Conservation (phyloP, 495 filamentous ascomycete genomes). For the Clohesyomyces aquaticus region DNA sequence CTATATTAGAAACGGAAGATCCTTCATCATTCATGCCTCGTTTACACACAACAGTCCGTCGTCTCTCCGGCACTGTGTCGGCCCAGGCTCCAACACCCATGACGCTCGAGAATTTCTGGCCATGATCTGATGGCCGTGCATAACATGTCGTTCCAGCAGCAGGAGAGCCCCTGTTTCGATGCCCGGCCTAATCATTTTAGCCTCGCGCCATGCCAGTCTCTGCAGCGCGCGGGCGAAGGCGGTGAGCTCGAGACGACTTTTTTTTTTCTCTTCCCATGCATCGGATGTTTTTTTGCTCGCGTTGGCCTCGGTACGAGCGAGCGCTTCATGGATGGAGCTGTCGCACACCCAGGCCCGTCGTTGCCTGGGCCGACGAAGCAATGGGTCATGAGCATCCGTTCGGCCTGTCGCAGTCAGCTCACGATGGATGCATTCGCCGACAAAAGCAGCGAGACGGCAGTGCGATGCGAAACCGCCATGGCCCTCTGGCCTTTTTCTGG, state of each 20-base stretch:
- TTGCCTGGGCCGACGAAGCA: slow-evolving; percentile 1
- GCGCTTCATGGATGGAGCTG: too few species aligned
- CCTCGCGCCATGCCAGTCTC: slow-evolving; percentile 31
- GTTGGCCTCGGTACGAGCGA: slow-evolving; percentile 2
- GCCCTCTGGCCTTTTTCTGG: slow-evolving; percentile 22
- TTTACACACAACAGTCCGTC: too few species aligned
- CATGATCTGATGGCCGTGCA: slow-evolving; percentile 37
- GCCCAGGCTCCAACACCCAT: neutral
- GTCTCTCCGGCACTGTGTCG: slow-evolving; percentile 12
- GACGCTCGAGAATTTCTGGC: slow-evolving; percentile 6
- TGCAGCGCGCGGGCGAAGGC: slow-evolving; percentile 27
- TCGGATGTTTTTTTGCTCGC: neutral
- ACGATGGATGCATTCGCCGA: neutral
- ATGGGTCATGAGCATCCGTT: neutral
- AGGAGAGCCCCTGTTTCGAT: slow-evolving; percentile 25
- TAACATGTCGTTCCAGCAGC: slow-evolving; percentile 24
- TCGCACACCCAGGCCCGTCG: neutral
- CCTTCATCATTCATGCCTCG: neutral
- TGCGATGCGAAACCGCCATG: slow-evolving; percentile 22
- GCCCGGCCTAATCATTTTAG: slow-evolving; percentile 33
- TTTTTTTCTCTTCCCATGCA: slow-evolving; percentile 22
- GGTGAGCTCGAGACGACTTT: slow-evolving; percentile 18
- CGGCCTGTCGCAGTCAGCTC: slow-evolving; percentile 9
- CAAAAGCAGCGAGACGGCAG: slow-evolving; percentile 12
- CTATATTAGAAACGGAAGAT: neutral